Conservation (phyloP, 2,329 filamentous ascomycete genomes). For the Waltergamsia citrina region DNA sequence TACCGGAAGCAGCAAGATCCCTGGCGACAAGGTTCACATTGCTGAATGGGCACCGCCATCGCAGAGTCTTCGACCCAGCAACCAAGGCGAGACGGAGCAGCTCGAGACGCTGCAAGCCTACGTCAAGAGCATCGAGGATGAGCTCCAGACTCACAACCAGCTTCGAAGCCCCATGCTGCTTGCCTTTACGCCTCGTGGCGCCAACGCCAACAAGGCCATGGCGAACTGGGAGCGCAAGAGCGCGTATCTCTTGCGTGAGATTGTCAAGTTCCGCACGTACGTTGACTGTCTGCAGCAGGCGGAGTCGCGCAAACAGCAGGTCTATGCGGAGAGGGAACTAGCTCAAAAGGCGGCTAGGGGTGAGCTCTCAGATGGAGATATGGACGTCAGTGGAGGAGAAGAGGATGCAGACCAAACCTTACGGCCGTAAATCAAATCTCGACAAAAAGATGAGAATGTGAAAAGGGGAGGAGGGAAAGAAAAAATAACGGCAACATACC, state of each 20-base stretch:
- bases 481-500: too few relatives aligned
- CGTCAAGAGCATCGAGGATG: constrained; percentile 75
- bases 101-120: constrained; percentile 66
- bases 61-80: constrained; percentile 82
- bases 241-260: constrained; percentile 81
- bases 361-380: constrained; percentile 30
- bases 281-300: constrained; percentile 76
- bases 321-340: constrained; percentile 53
- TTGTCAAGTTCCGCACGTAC: constrained; percentile 94
- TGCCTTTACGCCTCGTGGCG: constrained; percentile 77
- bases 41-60: constrained; percentile 83
- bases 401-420: constrained; percentile 24
- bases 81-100: constrained; percentile 71
- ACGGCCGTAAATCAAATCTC: constrained; percentile 13
- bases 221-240: constrained; percentile 96
- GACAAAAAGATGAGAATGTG: too few relatives aligned
- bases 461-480: not conserved
- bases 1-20: constrained; percentile 49
- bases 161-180: constrained; percentile 79
- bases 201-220: constrained; percentile 78
- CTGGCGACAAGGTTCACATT: constrained; percentile 76
- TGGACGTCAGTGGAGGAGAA: constrained; percentile 18
- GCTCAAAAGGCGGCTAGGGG: constrained; percentile 39
- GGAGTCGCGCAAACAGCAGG: constrained; percentile 57
- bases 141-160: constrained; percentile 80